A percentile compares a stretch with the other conserved stretches of the same genome.
phyloP scores from a whole-genome alignment of 1,139 yeast species.

The Hansenula lynferdii region DNA sequence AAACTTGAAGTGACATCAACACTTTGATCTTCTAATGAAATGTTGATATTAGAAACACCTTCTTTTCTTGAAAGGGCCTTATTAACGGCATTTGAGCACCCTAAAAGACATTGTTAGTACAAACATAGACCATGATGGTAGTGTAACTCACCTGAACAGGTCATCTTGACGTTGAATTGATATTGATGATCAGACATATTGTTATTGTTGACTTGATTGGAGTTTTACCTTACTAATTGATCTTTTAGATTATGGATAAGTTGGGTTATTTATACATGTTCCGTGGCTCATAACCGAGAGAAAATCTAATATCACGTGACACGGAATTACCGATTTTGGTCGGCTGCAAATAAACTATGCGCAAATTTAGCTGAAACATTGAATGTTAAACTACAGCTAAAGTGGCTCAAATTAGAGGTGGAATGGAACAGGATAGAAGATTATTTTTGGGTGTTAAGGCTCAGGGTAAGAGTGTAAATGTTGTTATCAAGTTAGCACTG shows the following conservation, averaged over 20 bases:
- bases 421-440: slow-evolving; percentile 1
- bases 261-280: too few relatives aligned
- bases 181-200: slow-evolving; percentile 52
- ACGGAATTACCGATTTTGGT: background rate
- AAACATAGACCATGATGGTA: slow-evolving; percentile 14
- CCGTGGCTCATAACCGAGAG: too few relatives aligned
- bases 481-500: background rate
- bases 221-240: background rate
- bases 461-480: background rate
- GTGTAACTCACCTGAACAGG: slow-evolving; percentile 52
- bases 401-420: background rate
- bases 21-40: slow-evolving; percentile 74
- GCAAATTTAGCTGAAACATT: background rate
- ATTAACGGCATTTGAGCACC: slow-evolving; percentile 86
- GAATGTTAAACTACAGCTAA: background rate
- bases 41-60: slow-evolving; percentile 68
- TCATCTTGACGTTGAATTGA: slow-evolving; percentile 75
- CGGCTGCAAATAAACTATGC: background rate
- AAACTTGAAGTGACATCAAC: slow-evolving; percentile 72
- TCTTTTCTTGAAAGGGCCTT: slow-evolving; percentile 69
- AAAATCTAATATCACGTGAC: background rate
- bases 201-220: background rate
- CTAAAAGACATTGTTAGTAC: slow-evolving; percentile 22
- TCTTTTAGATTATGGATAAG: background rate
- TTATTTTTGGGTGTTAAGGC: background rate